Percentiles rank a stretch among this genome's conserved stretches.
Conservation (phyloP, 106 monocot genomes). For the Apostasia ramifera region DNA sequence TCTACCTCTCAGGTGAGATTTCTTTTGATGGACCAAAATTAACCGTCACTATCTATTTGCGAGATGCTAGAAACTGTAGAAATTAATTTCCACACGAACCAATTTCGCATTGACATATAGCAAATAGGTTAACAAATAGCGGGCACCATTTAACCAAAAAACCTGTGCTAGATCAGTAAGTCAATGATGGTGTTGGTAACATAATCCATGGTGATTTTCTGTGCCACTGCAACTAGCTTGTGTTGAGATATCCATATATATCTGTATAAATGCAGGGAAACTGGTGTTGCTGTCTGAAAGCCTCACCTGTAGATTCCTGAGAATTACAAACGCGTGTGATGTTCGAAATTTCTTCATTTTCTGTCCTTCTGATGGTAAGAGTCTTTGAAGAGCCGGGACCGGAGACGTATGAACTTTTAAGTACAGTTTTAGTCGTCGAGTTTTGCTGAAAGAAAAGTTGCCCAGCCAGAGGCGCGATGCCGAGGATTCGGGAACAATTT, state of each 20-base stretch:
- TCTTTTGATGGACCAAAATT: too few species aligned
- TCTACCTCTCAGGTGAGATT: too few species aligned
- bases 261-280: constrained; percentile 49
- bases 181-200: background rate
- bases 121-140: background rate
- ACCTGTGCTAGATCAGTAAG: background rate
- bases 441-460: background rate
- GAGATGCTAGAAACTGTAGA: too few species aligned
- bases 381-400: background rate
- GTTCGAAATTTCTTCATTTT: background rate
- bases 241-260: background rate
- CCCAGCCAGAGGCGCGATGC: background rate
- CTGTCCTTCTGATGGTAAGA: background rate
- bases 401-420: background rate
- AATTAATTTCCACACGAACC: too few species aligned
- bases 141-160: background rate
- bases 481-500: background rate
- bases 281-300: constrained; percentile 70
- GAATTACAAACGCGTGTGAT: background rate
- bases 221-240: background rate
- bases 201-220: background rate
- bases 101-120: background rate
- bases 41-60: too few species aligned
- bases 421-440: background rate
- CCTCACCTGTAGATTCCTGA: constrained; percentile 45